Base-by-base conservation (phyloP, 129 eudicot species). In the Pulicaria dysenterica region DNA sequence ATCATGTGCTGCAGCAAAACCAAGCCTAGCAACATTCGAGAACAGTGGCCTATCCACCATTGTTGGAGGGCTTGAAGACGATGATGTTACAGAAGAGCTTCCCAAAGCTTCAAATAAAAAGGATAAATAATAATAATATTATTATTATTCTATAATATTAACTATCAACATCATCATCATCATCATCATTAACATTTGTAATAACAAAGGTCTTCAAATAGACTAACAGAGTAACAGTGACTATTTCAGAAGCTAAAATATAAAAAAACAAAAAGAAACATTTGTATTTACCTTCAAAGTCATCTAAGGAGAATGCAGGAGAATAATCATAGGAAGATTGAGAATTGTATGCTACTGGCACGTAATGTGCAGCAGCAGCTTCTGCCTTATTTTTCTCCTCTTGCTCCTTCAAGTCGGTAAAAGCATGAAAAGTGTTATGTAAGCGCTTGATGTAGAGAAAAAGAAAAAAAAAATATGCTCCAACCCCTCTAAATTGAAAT, bases 21-120 rank as follows among this genome's bases (percentile, higher is more conserved):
- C 99, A 38, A 94, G 89, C 82, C 97, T 83, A 15, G 97, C 85
- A 24, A 94, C 97, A 77, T 79, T 94, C 51, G 99, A 90, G 69
- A 94, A 94, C 48, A 87, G 79, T 1, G 86, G 88, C 68, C 94
- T 86, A 15, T 81, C 95, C 49, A 76, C 88, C 24, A 46, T 57
- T 24, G 82, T 37, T 31, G 88, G 92, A 68, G 99, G 91, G 67
- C 91, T 83, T 44, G 86, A 79, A 38, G 96, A 89, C 40, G 86
- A 79, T 39, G 96, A 89, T 77, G 87, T 59, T 24, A 77, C 85
- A 13, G 85, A 51, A 44, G 87, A 48, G 80, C 86, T 84, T 83
- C 97, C 99, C 79, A 94, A 62, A 59, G 97, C 99, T 94, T 51
- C 44, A 70, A 54, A 43, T 77, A 4, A 48, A 39, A 48, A 4